phyloP scores from a whole-genome alignment of 164 flowering plant species.

The Cinnamomum chago region DNA sequence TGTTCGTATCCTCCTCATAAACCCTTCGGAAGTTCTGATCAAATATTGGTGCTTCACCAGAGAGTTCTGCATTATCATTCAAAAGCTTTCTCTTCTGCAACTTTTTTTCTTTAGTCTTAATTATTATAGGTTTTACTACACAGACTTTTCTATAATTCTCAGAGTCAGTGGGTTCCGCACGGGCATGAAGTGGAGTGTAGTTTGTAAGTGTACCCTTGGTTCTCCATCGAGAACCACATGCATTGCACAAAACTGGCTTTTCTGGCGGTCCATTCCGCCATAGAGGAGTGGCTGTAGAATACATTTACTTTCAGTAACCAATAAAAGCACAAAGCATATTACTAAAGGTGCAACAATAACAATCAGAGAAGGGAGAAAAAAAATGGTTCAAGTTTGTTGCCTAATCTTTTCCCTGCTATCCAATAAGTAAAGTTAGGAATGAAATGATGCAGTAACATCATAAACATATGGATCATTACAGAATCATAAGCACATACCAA shows the following conservation, averaged over 20 bases:
- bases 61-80: conserved; percentile 29
- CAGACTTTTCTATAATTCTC: conserved; percentile 44
- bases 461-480: background rate
- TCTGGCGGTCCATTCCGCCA: conserved; percentile 99
- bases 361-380: background rate
- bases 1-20: conserved; percentile 78
- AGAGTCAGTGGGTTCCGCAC: conserved; percentile 58
- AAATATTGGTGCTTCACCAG: conserved; percentile 28
- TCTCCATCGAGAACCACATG: conserved; percentile 99
- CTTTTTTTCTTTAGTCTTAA: conserved; percentile 59
- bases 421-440: background rate
- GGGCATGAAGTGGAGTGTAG: conserved; percentile 90
- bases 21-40: conserved; percentile 41
- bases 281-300: conserved; percentile 80
- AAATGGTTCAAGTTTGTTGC: background rate
- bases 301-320: background rate
- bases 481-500: background rate
- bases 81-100: conserved; percentile 55
- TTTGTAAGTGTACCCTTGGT: conserved; percentile 92
- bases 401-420: background rate
- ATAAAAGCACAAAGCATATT: background rate
- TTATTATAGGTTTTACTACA: conserved; percentile 44
- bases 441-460: background rate
- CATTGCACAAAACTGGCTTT: conserved; percentile 97
- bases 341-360: background rate